phyloP scores from a whole-genome alignment of 2,329 filamentous ascomycete species.

The Raffaelea deltoideospora region DNA sequence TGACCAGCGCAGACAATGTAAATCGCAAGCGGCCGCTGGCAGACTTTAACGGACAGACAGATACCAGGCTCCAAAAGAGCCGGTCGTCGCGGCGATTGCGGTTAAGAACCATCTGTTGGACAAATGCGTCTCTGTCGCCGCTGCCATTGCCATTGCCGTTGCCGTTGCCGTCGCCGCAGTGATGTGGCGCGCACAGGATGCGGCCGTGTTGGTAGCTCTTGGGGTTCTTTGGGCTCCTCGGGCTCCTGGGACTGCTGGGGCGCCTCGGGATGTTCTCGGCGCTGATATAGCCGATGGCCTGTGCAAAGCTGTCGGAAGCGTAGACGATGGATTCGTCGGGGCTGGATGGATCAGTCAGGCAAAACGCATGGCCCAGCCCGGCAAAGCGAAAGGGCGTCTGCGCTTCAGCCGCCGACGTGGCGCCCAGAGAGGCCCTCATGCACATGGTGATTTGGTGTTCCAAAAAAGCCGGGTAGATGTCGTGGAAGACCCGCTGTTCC shows the following conservation, averaged over 20 bases:
- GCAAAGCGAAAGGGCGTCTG: constrained; percentile 12
- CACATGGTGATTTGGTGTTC: constrained; percentile 31
- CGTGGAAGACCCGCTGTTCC: constrained; percentile 23
- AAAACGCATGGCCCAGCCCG: constrained; percentile 43
- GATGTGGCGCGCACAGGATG: constrained; percentile 28
- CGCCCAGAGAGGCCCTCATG: constrained; percentile 27
- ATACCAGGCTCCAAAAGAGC: constrained; percentile 41
- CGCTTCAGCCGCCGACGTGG: constrained; percentile 11
- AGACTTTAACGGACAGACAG: constrained; percentile 35
- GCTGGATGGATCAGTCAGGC: constrained; percentile 34
- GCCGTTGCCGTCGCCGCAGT: constrained; percentile 22
- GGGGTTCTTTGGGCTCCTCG: no score
- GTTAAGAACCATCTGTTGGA: constrained; percentile 32
- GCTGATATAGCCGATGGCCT: constrained; percentile 29
- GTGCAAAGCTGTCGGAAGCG: constrained; percentile 33
- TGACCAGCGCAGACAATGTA: constrained; percentile 41
- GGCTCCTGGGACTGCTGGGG: no score
- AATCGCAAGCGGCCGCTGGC: constrained; percentile 29
- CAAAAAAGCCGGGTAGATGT: constrained; percentile 34
- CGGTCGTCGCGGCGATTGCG: constrained; percentile 29
- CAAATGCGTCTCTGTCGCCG: no score
- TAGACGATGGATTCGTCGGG: constrained; percentile 34
- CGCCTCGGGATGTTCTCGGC: constrained; percentile 28
- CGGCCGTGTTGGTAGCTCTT: no score
- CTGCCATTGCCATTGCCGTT: no score